phyloP scores from a whole-genome alignment of 352 stramenopile genomes.

The Pythium oligandrum region DNA sequence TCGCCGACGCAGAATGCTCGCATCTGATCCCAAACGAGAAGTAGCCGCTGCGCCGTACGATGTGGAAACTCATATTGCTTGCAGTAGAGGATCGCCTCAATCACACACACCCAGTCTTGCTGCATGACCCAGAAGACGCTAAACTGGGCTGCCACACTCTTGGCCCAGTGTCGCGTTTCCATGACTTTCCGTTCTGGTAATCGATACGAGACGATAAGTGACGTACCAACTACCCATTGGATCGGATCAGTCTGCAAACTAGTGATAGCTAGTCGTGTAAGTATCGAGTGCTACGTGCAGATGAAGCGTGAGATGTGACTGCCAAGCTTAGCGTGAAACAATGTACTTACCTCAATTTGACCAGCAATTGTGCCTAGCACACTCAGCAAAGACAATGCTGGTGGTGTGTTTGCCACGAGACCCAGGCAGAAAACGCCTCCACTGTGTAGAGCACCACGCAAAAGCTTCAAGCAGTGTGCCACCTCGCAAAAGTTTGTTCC shows the following conservation, averaged over 20 bases:
- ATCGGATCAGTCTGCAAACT: slow-evolving; percentile 12
- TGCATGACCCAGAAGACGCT: not conserved
- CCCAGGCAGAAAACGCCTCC: slow-evolving; percentile 15
- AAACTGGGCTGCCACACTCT: not conserved
- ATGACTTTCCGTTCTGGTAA: not conserved
- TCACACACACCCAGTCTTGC: slow-evolving; percentile 1
- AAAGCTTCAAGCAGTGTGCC: slow-evolving; percentile 22
- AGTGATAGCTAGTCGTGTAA: slow-evolving; percentile 14
- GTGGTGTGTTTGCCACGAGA: slow-evolving; percentile 5
- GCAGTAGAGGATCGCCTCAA: slow-evolving; percentile 1
- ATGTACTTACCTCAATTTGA: slow-evolving; percentile 18
- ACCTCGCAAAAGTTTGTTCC: slow-evolving; percentile 21
- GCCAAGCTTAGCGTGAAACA: too few relatives aligned
- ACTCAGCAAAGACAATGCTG: slow-evolving; percentile 10
- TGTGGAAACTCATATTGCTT: not conserved
- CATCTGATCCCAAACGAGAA: too few relatives aligned
- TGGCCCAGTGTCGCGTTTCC: too few relatives aligned
- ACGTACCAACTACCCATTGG: slow-evolving; percentile 16
- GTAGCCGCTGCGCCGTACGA: not conserved
- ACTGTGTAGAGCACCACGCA: slow-evolving; percentile 28
- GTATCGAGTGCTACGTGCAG: slow-evolving; percentile 11
- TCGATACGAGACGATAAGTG: slow-evolving; percentile 12
- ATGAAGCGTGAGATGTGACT: not conserved
- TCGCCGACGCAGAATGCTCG: not conserved
- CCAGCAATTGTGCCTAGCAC: slow-evolving; percentile 3